Base-by-base conservation (phyloP, 2,329 filamentous ascomycete genomes). In the Nakataea oryzae region DNA sequence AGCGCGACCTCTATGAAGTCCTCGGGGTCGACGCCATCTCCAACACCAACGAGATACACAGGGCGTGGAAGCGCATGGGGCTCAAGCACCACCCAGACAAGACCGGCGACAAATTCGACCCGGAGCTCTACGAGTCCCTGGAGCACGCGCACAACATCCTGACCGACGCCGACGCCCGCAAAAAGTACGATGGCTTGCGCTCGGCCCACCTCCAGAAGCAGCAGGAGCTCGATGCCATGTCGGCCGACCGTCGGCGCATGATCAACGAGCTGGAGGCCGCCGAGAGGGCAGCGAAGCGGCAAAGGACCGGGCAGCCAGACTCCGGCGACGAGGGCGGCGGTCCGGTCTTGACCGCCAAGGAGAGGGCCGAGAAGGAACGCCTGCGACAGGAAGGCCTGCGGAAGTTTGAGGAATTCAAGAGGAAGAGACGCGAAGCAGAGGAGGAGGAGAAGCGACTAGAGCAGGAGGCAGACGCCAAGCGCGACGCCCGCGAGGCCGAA, bases 1-100 rank as follows among this genome's bases (percentile, higher is more conserved):
- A 81, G n/a, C 78, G 81, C 63, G 90, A 96, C 74, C 89, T 93
- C 66, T 96, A 95, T 77, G 85, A 83, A 29, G 81, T 96, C 29
- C 83, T 96, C 21, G 83, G 82, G 62, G 79, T 95, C 59, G 78
- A 85, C 62, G 79, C 85, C 26, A 81, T 86, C 24, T 84, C 87
- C 0, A 76, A 81, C 26, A 87, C 88, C 62, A 77, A 85, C n/a
- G 88, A 92, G 65, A 88, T 96, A 69, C 87, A 90, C 66, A 86
- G 89, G 67, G 91, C 91, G 57, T 97, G 93, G 80, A 86, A 91
- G 69, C 87, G 88, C 32, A 91, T 91, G 3, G 71, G 71, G 2
- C 80, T 96, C n/a, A 91, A 91, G 70, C 91, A 93, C 78, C 93
- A 97, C 74, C 93, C 93, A 1, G 93, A 97, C 81, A 96, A 97